Evolutionary conservation across 257 asterid species (phyloP).

Genomic region (Cynanchum wilfordii): DNA sequence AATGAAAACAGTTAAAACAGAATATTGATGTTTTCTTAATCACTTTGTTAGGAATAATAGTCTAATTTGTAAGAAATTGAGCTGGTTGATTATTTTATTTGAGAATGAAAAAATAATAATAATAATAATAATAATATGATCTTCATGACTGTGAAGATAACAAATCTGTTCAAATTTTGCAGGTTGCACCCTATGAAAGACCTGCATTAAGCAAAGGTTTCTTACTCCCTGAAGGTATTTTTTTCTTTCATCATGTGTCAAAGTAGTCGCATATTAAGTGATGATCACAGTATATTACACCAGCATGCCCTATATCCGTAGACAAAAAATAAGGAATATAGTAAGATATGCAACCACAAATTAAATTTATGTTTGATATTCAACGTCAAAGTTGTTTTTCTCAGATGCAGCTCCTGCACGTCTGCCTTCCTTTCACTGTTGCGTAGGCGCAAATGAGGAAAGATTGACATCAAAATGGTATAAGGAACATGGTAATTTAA

Average conservation of each 20-base stretch:
- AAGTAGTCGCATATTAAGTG: too few relatives aligned
- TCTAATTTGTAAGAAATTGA: too few relatives aligned
- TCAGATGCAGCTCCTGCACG: slow-evolving; percentile 63
- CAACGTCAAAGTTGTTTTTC: slow-evolving; percentile 10
- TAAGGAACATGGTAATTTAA: slow-evolving; percentile 60
- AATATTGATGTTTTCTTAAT: too few relatives aligned
- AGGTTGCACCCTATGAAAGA: slow-evolving; percentile 94
- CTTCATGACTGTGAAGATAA: background rate
- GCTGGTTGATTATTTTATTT: too few relatives aligned
- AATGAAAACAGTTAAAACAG: too few relatives aligned
- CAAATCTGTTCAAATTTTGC: slow-evolving; percentile 22
- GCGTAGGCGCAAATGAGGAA: slow-evolving; percentile 77
- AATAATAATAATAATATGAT: background rate
- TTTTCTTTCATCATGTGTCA: slow-evolving; percentile 6
- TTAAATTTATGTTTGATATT: slow-evolving; percentile 6
- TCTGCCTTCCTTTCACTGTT: slow-evolving; percentile 78
- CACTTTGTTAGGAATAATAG: too few relatives aligned
- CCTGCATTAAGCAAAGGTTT: slow-evolving; percentile 93
- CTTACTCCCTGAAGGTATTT: slow-evolving; percentile 81
- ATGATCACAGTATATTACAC: background rate
- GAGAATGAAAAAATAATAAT: too few relatives aligned
- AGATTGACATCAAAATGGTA: slow-evolving; percentile 72
- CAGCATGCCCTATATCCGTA: background rate
- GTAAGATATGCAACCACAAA: background rate
- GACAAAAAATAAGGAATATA: background rate